phyloP scores from a whole-genome alignment of 108 stramenopile genomes.

The Cyclotella sp. region DNA sequence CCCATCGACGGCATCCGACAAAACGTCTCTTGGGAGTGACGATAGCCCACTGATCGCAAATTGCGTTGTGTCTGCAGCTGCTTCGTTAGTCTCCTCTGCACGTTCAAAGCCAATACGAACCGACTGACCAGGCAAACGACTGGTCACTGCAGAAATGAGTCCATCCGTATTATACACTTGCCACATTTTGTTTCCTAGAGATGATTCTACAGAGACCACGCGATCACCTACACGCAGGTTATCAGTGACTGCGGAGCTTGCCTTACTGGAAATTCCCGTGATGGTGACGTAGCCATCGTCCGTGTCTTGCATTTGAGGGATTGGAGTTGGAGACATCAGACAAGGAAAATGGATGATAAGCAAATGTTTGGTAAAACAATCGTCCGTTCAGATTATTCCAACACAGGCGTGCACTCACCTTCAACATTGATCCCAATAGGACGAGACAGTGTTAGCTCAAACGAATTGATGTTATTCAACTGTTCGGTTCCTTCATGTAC shows the following conservation, averaged over 20 bases:
- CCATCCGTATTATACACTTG: slow-evolving; percentile 85
- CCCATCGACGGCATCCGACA: slow-evolving; percentile 53
- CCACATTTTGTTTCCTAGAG: slow-evolving; percentile 83
- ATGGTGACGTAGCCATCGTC: slow-evolving; percentile 80
- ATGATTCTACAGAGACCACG: slow-evolving; percentile 77
- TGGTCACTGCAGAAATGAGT: slow-evolving; percentile 80
- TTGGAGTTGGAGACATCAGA: no score
- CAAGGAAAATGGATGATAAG: neutral
- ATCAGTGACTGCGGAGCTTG: slow-evolving; percentile 58
- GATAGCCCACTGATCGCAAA: slow-evolving; percentile 9
- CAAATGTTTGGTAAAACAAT: neutral
- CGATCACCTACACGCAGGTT: slow-evolving; percentile 79
- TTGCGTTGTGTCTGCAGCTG: slow-evolving; percentile 7
- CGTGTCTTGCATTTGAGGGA: slow-evolving; percentile 51
- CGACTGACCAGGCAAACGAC: slow-evolving; percentile 77
- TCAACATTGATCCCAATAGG: slow-evolving; percentile 82
- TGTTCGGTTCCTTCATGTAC: slow-evolving; percentile 7
- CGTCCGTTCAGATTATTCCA: neutral
- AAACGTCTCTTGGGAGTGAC: slow-evolving; percentile 22
- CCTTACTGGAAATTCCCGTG: slow-evolving; percentile 72
- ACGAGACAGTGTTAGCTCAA: slow-evolving; percentile 68
- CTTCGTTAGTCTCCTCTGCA: slow-evolving; percentile 12
- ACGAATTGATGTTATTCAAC: slow-evolving; percentile 43
- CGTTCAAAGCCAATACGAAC: slow-evolving; percentile 80
- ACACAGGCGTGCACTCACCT: slow-evolving; percentile 47